Conservation (phyloP, 2,329 filamentous ascomycete genomes). For the Microdochium trichocladiopsis region DNA sequence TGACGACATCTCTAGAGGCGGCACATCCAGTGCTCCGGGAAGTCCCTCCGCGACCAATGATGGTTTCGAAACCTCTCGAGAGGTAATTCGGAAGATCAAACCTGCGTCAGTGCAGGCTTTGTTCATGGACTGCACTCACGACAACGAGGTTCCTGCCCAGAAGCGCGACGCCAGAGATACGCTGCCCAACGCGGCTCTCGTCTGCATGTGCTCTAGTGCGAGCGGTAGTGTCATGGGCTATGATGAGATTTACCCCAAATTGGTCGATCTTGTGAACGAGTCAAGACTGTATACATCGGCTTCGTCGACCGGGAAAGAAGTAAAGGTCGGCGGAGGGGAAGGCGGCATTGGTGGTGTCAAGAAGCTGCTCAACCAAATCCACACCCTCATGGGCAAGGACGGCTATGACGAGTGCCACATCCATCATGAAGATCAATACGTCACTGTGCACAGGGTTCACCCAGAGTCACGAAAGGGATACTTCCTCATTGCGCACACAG, state of each 20-base stretch:
- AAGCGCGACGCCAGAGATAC: conserved; percentile 93
- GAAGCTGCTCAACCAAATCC: conserved; percentile 89
- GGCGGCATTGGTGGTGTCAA: conserved; percentile 86
- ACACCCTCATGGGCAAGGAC: conserved; percentile 91
- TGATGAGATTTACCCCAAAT: conserved; percentile 88
- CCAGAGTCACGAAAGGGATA: conserved; percentile 88
- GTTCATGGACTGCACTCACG: conserved; percentile 99
- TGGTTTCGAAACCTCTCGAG: conserved; percentile 34
- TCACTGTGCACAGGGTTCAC: conserved; percentile 93
- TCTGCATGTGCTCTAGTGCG: conserved; percentile 92
- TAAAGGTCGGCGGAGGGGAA: conserved; percentile 63
- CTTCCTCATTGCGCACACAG: conserved; percentile 92
- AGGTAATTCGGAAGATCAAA: conserved; percentile 74
- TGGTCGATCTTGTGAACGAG: conserved; percentile 91
- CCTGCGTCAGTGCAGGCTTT: conserved; percentile 86
- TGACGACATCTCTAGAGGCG: conserved; percentile 67
- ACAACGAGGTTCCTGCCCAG: conserved; percentile 93
- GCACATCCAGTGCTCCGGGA: conserved; percentile 20
- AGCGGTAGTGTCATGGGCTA: conserved; percentile 97
- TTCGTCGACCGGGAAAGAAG: conserved; percentile 53
- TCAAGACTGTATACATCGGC: conserved; percentile 74
- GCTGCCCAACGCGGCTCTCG: conserved; percentile 85
- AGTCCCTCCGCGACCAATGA: conserved; percentile 20
- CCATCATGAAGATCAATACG: conserved; percentile 92
- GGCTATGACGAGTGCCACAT: conserved; percentile 94